Base-by-base conservation (phyloP, 768 basidiomycete species). In the Boletellus ananas region DNA sequence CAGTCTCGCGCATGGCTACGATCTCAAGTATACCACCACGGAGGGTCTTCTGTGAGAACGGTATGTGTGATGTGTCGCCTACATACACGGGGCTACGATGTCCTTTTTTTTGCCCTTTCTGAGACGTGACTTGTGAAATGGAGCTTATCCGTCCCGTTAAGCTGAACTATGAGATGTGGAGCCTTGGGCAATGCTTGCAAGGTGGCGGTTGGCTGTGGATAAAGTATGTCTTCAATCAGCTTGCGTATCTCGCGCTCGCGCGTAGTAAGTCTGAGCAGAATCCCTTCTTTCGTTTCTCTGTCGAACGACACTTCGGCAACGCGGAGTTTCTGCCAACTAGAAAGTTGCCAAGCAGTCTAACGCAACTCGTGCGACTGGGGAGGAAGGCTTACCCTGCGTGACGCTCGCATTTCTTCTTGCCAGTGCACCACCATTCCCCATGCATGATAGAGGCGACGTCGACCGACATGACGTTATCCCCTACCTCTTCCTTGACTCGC, bases 291-390 rank as follows among this genome's bases (percentile, higher is more conserved):
- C 61, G 80, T 78, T 59, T 88, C 85, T 64, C 79, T 87, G 63
- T 92, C 90, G 54, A 85, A 83, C 46, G 74, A 75, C 42, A 88
- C 76, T 57, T 92, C 90, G 45, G 80, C 81, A 45, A 69, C 66
- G 13, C 91, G 86, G 36, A 91, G 76, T 51, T 78, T 79, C 66
- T 91, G 89, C 90, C 90, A 93, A 12, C 87, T 90, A 50, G 52
- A 51, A 45, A 55, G 21, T 12, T 16, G 51, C 50, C 51, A 58
- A 25, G 40, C 18, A 51, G 13, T 35, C 34, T 23, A 46, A 42
- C 36, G 29, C 35, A 41, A 27, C 34, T 1, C 6, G 42, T 43
- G 25, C 41, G 34, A 33, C 16, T 9, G 3, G 11, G 29, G 29
- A 43, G 40, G 44, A 13, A 13, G 63, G 76, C 52, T 52, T 66